Percentiles rank a stretch among this genome's conserved stretches.
These are phyloP conservation scores for Coniella vitis DNA, from an alignment of 2,329 filamentous ascomycete genomes.

Conservation along the genomic window DNA sequence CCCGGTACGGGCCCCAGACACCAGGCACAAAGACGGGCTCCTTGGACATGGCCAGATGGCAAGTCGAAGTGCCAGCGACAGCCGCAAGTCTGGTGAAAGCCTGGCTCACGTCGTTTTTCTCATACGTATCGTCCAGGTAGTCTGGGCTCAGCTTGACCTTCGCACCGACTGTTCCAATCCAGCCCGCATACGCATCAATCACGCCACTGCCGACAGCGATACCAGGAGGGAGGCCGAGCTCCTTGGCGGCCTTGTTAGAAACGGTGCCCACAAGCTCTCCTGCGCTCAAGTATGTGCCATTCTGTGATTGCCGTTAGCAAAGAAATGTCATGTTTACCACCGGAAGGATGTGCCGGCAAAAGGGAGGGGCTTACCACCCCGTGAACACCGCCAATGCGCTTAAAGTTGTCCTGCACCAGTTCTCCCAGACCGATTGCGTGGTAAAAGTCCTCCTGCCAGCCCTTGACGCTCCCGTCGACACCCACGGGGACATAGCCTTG, in stretches of 20 bases:
- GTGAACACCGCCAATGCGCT: constrained; percentile 88
- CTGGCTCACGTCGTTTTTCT: constrained; percentile 82
- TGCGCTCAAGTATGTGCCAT: constrained; percentile 82
- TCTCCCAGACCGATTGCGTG: constrained; percentile 80
- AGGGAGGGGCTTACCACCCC: constrained; percentile 72
- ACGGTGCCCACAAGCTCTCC: constrained; percentile 84
- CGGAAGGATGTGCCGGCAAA: constrained; percentile 20
- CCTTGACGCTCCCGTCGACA: constrained; percentile 93
- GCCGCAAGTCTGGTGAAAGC: constrained; percentile 89
- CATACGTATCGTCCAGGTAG: constrained; percentile 57
- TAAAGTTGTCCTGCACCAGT: constrained; percentile 78
- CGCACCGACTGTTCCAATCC: constrained; percentile 97
- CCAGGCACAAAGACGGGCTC: constrained; percentile 90
- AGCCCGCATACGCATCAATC: constrained; percentile 96
- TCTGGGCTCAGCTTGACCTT: constrained; percentile 72
- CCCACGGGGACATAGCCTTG: constrained; percentile 96
- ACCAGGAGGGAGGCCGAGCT: constrained; percentile 78
- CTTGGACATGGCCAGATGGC: constrained; percentile 91
- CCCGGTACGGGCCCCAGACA: constrained; percentile 95
- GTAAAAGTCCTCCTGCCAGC: constrained; percentile 96
- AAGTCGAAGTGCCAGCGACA: constrained; percentile 94
- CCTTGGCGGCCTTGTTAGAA: constrained; percentile 72
- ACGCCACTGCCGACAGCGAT: constrained; percentile 94
- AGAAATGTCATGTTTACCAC: constrained; percentile 3
- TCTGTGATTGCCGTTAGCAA: constrained; percentile 47